A percentile compares a stretch with the other conserved stretches of the same genome.
These are phyloP conservation scores for Fusarium dimerum DNA, from an alignment of 2,329 filamentous ascomycete species.

Conservation along the genomic window DNA sequence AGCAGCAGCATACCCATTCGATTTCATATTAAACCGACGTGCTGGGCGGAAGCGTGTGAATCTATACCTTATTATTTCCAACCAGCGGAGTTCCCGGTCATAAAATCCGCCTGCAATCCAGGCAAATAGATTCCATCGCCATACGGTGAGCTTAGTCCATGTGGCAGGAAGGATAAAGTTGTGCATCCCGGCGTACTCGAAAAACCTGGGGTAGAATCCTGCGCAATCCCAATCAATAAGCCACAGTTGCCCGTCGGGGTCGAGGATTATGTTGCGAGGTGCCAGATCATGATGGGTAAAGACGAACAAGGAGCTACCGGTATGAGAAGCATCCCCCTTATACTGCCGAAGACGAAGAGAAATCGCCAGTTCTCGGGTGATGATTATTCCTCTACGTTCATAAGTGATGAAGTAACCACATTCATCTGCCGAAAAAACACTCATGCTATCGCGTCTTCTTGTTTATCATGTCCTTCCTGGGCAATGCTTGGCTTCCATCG, in stretches of 20 bases:
- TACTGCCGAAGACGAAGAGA: too few species aligned
- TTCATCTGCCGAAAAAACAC: too few species aligned
- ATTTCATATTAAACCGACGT: slow-evolving; percentile 11
- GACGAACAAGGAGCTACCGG: slow-evolving; percentile 3
- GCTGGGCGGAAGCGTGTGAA: slow-evolving; percentile 12
- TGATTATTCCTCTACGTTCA: too few species aligned
- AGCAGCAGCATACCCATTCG: slow-evolving; percentile 10
- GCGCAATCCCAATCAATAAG: slow-evolving; percentile 19
- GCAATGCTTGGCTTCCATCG: too few species aligned
- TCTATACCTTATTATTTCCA: slow-evolving; percentile 8
- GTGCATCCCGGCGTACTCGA: slow-evolving; percentile 17
- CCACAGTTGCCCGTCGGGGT: slow-evolving; percentile 6
- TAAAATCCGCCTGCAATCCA: slow-evolving; percentile 15
- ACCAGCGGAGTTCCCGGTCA: slow-evolving; percentile 4
- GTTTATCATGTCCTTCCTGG: too few species aligned
- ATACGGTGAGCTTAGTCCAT: slow-evolving; percentile 8
- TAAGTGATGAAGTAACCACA: too few species aligned
- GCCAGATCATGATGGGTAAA: slow-evolving; percentile 16
- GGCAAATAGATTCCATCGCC: slow-evolving; percentile 16
- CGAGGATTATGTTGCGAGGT: slow-evolving; percentile 19
- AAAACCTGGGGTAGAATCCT: slow-evolving; percentile 17
- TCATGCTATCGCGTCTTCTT: too few species aligned
- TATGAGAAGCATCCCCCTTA: too few species aligned
- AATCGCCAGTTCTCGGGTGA: too few species aligned
- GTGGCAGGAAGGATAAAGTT: slow-evolving; percentile 10